These are phyloP conservation scores for Cercospora brassicicola DNA, from an alignment of 2,329 filamentous ascomycete genomes.

Conservation along the genomic window DNA sequence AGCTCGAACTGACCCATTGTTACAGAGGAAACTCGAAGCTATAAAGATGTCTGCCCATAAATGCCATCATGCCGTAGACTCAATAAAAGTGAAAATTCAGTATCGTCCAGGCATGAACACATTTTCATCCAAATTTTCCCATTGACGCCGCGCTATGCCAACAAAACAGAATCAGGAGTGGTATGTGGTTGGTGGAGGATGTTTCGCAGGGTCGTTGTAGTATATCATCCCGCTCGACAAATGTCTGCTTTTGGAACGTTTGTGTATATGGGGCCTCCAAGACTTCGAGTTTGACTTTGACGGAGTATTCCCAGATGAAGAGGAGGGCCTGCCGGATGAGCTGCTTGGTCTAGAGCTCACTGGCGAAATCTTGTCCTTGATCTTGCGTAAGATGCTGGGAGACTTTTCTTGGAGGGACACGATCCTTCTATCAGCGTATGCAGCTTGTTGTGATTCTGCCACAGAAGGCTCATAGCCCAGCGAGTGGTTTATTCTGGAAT, in stretches of 20 bases:
- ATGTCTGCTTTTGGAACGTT: conserved; percentile 21
- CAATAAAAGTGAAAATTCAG: not conserved
- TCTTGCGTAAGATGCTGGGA: conserved; percentile 17
- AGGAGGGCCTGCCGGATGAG: conserved; percentile 1
- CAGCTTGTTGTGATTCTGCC: not conserved
- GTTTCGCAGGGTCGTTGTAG: conserved; percentile 24
- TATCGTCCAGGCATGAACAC: not conserved
- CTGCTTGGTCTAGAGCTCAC: conserved; percentile 6
- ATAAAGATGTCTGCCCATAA: not conserved
- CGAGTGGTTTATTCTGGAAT: not conserved
- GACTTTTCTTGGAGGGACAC: conserved; percentile 5
- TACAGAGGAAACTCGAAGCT: conserved; percentile 13
- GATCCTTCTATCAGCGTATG: conserved; percentile 6
- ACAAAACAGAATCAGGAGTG: conserved; percentile 9
- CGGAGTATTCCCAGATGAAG: conserved; percentile 3
- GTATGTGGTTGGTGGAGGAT: conserved; percentile 6
- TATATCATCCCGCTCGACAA: conserved; percentile 33
- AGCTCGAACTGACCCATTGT: conserved; percentile 1
- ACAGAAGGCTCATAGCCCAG: not conserved
- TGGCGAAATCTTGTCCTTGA: conserved; percentile 16
- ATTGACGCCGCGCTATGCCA: conserved; percentile 7
- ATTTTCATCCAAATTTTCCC: not conserved
- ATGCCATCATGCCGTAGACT: not conserved
- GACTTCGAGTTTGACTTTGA: conserved; percentile 2
- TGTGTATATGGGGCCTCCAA: conserved; percentile 9